Base-by-base conservation (phyloP, 768 basidiomycete species). In the Russula foetens region DNA sequence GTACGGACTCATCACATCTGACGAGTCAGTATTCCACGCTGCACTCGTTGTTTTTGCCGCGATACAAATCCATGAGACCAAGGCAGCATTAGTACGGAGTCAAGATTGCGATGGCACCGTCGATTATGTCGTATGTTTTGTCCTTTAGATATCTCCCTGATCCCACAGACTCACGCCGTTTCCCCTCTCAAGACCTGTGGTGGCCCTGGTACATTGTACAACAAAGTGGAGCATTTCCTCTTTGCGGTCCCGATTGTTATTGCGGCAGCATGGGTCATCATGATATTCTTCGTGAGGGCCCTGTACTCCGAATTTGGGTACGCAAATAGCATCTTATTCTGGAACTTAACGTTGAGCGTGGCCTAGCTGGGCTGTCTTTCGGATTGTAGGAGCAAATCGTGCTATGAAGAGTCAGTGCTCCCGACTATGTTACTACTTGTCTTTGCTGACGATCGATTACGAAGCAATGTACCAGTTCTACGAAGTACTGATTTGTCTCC, bases 401-500 rank as follows among this genome's bases (percentile, higher is more conserved):
- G 86, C 79, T 66, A 84, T 89, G 82, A 92, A 92, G 74, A 81
- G 91, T 90, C 63, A 59, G 83, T 71, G 17, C 49, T 54, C 24
- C 41, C 11, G 8, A 11, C 21, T 11, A 49, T 41, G 23, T n/a
- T 9, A 31, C 56, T 4, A 52, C 51, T 62, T 51, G 61, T 59
- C 49, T 38, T 15, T 59, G 44, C 43, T 48, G 57, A 61, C 23
- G 4, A 28, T 66, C 47, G 44, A 52, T 24, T n/a, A 49, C 63
- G 54, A 63, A 92, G 90, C 81, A 33, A 93, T 93, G 91, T 92
- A 90, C 70, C 88, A 87, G 67, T 90, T 77, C 73, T 93, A 93
- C 68, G 88, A 93, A 74, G 82, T 93, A 67, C 82, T 92, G 79
- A 83, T 93, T 48, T 92, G 89, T 68, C 79, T 93, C 54, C 81